Evolutionary conservation across 495 filamentous ascomycete genomes (phyloP).

Genomic region (Penicillium daleae): DNA sequence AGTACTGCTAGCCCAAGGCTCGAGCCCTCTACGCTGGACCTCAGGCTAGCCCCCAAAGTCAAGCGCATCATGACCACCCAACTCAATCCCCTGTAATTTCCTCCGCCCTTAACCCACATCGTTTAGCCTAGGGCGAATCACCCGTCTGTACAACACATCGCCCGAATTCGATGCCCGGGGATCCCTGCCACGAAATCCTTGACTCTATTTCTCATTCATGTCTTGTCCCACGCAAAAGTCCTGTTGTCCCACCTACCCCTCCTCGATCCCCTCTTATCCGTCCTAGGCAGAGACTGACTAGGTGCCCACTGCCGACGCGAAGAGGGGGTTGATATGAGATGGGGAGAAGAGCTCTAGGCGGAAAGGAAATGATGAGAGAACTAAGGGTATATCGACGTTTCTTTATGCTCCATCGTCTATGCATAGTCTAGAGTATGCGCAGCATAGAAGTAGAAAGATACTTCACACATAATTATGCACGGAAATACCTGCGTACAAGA

Average conservation of each 20-base stretch:
- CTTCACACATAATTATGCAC: background rate
- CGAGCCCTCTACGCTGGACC: background rate
- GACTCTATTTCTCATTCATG: conserved; percentile 11
- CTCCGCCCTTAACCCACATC: background rate
- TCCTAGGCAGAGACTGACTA: background rate
- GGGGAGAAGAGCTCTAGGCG: background rate
- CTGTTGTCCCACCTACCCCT: conserved; percentile 13
- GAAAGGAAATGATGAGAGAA: background rate
- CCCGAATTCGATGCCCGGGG: conserved; percentile 1
- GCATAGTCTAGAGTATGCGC: too few species aligned
- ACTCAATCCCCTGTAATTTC: background rate
- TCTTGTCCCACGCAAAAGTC: conserved; percentile 19
- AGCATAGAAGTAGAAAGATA: background rate
- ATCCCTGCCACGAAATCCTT: conserved; percentile 13
- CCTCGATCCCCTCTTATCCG: background rate
- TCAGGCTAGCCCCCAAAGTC: background rate
- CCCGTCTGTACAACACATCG: conserved; percentile 17
- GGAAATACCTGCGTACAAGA: background rate
- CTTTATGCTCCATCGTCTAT: too few species aligned
- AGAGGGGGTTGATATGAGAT: background rate
- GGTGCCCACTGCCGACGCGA: background rate
- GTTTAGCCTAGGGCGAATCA: conserved; percentile 2
- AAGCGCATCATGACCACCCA: background rate
- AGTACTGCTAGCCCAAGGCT: background rate
- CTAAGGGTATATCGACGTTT: background rate